These are phyloP conservation scores for Diutina pseudorugosa DNA, from an alignment of 1,139 yeast species.

Conservation along the genomic window DNA sequence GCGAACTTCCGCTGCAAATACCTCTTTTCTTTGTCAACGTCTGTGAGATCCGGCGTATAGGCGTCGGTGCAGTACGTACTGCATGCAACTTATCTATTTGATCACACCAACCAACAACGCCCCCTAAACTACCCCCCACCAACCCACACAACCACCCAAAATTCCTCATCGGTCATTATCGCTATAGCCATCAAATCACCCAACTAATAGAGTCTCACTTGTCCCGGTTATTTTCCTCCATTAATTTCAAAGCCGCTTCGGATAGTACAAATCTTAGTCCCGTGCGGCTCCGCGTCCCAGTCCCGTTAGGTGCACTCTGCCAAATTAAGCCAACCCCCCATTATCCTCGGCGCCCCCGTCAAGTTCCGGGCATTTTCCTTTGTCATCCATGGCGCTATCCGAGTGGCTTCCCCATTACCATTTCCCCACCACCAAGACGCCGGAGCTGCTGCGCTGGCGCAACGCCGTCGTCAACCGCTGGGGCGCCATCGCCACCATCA, in stretches of 20 bases:
- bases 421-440: constrained; percentile 1
- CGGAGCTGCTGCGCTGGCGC: background rate
- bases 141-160: background rate
- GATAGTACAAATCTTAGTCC: background rate
- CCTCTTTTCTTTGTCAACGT: too few species aligned
- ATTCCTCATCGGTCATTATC: background rate
- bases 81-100: background rate
- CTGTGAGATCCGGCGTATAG: too few species aligned
- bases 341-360: background rate
- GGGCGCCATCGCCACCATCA: background rate
- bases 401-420: constrained; percentile 3
- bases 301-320: too few species aligned
- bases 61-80: background rate
- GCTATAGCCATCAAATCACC: background rate
- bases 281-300: background rate
- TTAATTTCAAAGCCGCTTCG: background rate
- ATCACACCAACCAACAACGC: background rate
- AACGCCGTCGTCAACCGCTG: background rate
- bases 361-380: too few species aligned
- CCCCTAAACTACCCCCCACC: background rate
- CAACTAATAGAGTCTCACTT: background rate
- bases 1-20: too few species aligned
- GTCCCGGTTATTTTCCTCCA: background rate
- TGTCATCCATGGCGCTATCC: background rate
- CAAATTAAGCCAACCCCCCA: background rate